These are phyloP conservation scores for Nigrograna mackinnonii DNA, from an alignment of 2,329 filamentous ascomycete genomes.

Conservation along the genomic window DNA sequence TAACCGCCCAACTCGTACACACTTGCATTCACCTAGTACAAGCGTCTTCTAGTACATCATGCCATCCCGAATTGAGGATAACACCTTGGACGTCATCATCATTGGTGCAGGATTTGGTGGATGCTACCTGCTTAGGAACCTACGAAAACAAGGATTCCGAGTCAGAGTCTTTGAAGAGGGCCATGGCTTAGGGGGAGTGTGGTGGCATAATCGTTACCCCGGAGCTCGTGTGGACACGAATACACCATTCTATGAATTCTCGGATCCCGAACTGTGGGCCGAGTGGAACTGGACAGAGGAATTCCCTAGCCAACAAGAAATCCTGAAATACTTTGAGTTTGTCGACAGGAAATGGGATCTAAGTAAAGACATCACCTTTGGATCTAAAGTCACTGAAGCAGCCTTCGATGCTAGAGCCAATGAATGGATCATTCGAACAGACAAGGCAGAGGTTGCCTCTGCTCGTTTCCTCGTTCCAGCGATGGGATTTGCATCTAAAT, in stretches of 20 bases:
- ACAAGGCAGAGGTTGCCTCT: conserved; percentile 41
- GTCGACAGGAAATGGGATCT: conserved; percentile 21
- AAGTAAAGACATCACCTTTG: conserved; percentile 39
- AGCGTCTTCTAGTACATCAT: too few species aligned
- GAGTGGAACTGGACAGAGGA: conserved; percentile 23
- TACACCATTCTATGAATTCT: conserved; percentile 32
- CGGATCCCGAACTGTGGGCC: conserved; percentile 27
- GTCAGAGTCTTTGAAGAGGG: too few species aligned
- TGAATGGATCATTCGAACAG: conserved; percentile 50
- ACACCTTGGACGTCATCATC: too few species aligned
- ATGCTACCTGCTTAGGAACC: too few species aligned
- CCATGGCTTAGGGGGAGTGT: conserved; percentile 26
- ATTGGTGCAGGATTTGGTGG: too few species aligned
- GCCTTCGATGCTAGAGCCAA: conserved; percentile 40
- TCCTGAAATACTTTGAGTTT: conserved; percentile 27
- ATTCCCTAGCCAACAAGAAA: conserved; percentile 25
- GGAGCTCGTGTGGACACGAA: conserved; percentile 34
- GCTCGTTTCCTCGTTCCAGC: conserved; percentile 51
- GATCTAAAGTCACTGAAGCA: conserved; percentile 47
- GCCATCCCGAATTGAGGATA: too few species aligned
- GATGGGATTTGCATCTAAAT: conserved; percentile 52
- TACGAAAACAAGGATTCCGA: too few species aligned
- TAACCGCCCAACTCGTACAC: too few species aligned
- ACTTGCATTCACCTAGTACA: too few species aligned
- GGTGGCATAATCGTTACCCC: conserved; percentile 34